These are phyloP conservation scores for Metschnikowia koreensis DNA, from an alignment of 805 yeast species.

Conservation along the genomic window DNA sequence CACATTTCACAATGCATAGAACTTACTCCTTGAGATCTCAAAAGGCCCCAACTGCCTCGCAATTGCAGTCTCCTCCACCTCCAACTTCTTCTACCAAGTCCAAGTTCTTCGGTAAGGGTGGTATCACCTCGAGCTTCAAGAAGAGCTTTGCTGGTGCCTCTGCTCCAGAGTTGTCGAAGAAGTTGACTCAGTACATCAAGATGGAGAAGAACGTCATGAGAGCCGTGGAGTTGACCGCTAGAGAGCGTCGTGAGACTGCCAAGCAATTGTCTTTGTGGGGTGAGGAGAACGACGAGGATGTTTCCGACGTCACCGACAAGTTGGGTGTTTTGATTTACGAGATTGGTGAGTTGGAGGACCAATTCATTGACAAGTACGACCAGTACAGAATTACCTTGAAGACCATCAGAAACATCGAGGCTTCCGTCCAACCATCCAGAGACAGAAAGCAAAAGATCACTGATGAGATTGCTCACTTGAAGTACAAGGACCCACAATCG, in stretches of 20 bases:
- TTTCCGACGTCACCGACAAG: constrained; percentile 94
- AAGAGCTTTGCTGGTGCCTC: constrained; percentile 85
- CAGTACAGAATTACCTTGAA: constrained; percentile 95
- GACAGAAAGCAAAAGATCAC: constrained; percentile 97
- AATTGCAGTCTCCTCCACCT: constrained; percentile 76
- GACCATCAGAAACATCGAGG: constrained; percentile 93
- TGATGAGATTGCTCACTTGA: constrained; percentile 94
- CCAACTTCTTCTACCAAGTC: constrained; percentile 73
- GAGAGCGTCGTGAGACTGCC: constrained; percentile 94
- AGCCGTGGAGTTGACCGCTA: constrained; percentile 86
- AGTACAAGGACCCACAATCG: constrained; percentile 97
- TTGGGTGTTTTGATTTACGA: constrained; percentile 94
- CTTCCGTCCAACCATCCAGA: constrained; percentile 96
- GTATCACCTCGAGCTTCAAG: constrained; percentile 68
- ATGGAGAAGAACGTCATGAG: constrained; percentile 96
- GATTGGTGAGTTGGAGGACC: constrained; percentile 97
- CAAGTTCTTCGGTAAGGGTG: constrained; percentile 72
- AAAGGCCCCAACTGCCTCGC: constrained; percentile 82
- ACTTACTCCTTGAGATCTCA: constrained; percentile 76
- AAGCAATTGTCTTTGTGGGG: constrained; percentile 98
- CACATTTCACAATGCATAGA: constrained; percentile 60
- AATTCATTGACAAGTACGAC: constrained; percentile 96
- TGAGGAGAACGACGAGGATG: constrained; percentile 96
- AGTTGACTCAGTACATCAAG: constrained; percentile 87
- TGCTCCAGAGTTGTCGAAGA: constrained; percentile 94